phyloP scores from a whole-genome alignment of 345 rosid species.

The Noccaea caerulescens region DNA sequence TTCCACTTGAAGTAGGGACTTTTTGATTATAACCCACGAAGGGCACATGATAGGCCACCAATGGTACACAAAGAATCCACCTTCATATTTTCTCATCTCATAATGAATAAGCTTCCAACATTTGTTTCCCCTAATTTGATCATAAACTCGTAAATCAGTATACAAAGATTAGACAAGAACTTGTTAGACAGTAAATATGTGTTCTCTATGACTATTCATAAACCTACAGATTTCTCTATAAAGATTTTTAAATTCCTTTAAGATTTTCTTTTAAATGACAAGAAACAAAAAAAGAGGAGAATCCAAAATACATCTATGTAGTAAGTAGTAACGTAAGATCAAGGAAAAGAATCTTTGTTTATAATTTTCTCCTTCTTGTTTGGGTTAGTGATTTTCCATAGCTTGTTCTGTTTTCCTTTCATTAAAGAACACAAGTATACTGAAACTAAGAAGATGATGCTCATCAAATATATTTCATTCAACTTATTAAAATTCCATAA shows the following conservation, averaged over 20 bases:
- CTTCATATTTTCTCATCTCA: slow-evolving; percentile 36
- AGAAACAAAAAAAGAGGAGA: neutral
- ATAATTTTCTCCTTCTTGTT: neutral
- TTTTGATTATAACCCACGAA: slow-evolving; percentile 46
- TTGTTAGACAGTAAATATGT: neutral
- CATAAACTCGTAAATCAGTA: neutral
- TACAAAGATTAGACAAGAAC: neutral
- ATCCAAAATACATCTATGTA: neutral
- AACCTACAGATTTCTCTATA: neutral
- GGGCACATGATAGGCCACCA: slow-evolving; percentile 50
- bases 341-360: neutral
- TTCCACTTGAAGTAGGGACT: slow-evolving; percentile 41
- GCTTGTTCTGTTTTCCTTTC: neutral
- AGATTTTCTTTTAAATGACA: neutral
- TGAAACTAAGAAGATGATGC: neutral
- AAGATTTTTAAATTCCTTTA: neutral
- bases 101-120: neutral
- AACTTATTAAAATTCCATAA: neutral
- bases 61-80: slow-evolving; percentile 42
- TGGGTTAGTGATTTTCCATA: neutral
- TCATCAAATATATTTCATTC: neutral
- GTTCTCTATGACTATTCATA: no score
- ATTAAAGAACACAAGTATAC: neutral
- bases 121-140: neutral
- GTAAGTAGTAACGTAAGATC: neutral